Conservation (phyloP, 108 stramenopile species). For the Thalassiosira profunda region DNA sequence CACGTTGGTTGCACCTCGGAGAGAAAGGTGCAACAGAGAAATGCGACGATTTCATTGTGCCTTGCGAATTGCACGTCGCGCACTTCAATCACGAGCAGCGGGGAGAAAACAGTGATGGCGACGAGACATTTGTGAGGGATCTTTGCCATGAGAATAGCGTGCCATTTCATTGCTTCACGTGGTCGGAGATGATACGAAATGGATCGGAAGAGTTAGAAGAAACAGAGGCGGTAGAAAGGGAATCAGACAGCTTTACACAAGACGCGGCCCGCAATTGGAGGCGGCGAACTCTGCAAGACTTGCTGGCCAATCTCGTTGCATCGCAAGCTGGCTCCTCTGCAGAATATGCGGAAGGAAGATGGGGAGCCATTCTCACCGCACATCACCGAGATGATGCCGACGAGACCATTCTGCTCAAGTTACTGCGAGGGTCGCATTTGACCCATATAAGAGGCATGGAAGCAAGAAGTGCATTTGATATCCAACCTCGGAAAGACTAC, state of each 20-base stretch:
- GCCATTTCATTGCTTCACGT: constrained; percentile 63
- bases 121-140: constrained; percentile 65
- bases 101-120: constrained; percentile 66
- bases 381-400: constrained; percentile 89
- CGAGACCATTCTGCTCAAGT: constrained; percentile 84
- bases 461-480: constrained; percentile 37
- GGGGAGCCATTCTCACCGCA: constrained; percentile 81
- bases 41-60: constrained; percentile 12
- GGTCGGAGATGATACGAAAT: no score
- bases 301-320: constrained; percentile 31
- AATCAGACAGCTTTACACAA: constrained; percentile 66
- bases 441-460: constrained; percentile 80
- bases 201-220: constrained; percentile 3
- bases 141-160: constrained; percentile 52
- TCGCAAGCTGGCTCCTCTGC: constrained; percentile 1
- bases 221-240: background rate
- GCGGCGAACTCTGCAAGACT: constrained; percentile 38
- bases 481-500: background rate
- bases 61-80: constrained; percentile 69
- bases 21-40: constrained; percentile 2
- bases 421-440: constrained; percentile 83
- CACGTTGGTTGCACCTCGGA: constrained; percentile 15
- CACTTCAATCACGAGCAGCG: constrained; percentile 92
- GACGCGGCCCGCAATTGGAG: constrained; percentile 86
- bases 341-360: background rate